Evolutionary conservation across 768 basidiomycete species (phyloP), one percentile per base, ranked within the genome.

Genomic region (Russula sp.): DNA sequence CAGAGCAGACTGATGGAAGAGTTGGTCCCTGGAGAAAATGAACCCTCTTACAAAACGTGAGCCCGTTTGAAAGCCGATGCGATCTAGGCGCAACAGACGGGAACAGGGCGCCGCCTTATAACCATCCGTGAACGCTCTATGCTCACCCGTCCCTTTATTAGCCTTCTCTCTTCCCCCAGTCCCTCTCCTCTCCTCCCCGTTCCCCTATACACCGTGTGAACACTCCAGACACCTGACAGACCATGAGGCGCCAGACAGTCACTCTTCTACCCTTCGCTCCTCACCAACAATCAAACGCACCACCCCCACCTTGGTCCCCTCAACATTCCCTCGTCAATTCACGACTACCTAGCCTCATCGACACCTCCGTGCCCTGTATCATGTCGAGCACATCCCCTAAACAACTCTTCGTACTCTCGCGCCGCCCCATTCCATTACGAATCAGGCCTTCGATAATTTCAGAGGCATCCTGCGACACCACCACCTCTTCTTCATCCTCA

Each of bases 231-330:
- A 3, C 30, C 32, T 28, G 6, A 9, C n/a, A 3, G 5, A 22
- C 59, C 26, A 65, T 65, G 64, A 65, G 61, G 30, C 34, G 42
- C 9, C 56, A 54, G 18, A 65, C 64, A 20, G 56, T 60, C 9
- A 57, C 64, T 22, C 64, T 65, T 52, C 64, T 65, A 18, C 64
- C 64, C n/a, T 65, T 65, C 34, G 60, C 48, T 16, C 64, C 64
- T 30, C 59, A 55, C 22, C 64, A 61, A 20, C 54, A 61, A 26
- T 24, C 36, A 4, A 51, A 20, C 28, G 20, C 59, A 6, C 28
- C 55, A 16, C 26, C 49, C n/a, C 28, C 55, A 11, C 26, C 49
- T 26, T 34, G 38, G 36, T 34, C 53, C 3, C 10, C 53, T 28
- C 58, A 55, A 49, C 51, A 52, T 11, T n/a, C 53, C 5, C 13